Percentiles rank a stretch among this genome's conserved stretches.
Conservation (phyloP, 2,329 filamentous ascomycete species). For the Cytospora chrysosperma region DNA sequence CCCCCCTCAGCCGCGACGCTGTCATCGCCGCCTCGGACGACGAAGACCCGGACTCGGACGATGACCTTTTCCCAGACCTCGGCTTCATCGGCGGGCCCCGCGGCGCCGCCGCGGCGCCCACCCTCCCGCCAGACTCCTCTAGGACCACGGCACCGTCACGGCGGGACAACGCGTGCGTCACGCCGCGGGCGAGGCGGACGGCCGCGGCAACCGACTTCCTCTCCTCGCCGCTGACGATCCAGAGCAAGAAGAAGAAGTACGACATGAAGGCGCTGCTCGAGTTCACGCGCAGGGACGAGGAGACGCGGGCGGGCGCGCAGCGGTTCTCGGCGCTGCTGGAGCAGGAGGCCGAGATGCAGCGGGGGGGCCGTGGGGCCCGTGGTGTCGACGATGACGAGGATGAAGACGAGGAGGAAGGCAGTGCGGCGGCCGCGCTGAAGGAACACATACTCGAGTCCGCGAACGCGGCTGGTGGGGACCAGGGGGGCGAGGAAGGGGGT, state of each 20-base stretch:
- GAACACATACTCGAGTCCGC: constrained; percentile 34
- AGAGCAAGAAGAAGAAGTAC: constrained; percentile 57
- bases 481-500: constrained; percentile 43
- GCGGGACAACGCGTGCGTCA: constrained; percentile 33
- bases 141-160: constrained; percentile 46
- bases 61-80: constrained; percentile 58
- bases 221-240: constrained; percentile 49
- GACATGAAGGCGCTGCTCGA: constrained; percentile 62
- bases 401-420: not conserved
- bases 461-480: constrained; percentile 24
- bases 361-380: constrained; percentile 17
- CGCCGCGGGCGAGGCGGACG: constrained; percentile 49
- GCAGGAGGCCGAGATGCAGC: constrained; percentile 27
- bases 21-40: constrained; percentile 72
- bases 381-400: constrained; percentile 17
- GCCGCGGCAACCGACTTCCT: constrained; percentile 36
- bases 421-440: constrained; percentile 23
- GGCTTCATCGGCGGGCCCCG: constrained; percentile 39
- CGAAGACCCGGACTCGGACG: constrained; percentile 62
- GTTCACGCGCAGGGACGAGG: constrained; percentile 58
- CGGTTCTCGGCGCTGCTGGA: constrained; percentile 40
- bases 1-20: constrained; percentile 46
- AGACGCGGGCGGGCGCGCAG: constrained; percentile 55
- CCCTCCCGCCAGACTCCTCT: constrained; percentile 26
- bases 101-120: constrained; percentile 24